Conservation (phyloP, 78 protist genomes). For the Isochrysis galbana region DNA sequence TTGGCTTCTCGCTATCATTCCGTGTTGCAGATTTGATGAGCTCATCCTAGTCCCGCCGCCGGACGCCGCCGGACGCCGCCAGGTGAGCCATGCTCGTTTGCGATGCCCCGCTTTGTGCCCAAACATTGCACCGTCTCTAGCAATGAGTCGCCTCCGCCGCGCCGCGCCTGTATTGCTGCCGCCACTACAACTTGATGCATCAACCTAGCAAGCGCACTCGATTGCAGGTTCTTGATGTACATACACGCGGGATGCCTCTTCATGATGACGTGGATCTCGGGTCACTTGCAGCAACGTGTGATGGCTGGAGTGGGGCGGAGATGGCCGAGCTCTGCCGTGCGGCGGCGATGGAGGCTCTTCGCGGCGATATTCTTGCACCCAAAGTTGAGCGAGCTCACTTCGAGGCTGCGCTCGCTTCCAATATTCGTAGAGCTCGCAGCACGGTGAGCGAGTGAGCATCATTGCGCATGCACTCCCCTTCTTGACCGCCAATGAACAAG, state of each 20-base stretch:
- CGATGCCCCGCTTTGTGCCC: too few species aligned
- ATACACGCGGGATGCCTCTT: slow-evolving; percentile 59
- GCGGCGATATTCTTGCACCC: too few species aligned
- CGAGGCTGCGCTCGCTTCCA: too few species aligned
- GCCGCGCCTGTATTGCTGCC: not conserved
- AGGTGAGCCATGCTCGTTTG: too few species aligned
- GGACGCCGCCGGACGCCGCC: slow-evolving; percentile 3
- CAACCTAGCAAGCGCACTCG: not conserved
- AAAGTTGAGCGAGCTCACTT: too few species aligned
- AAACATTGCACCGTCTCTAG: too few species aligned
- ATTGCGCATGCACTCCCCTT: too few species aligned
- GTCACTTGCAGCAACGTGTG: slow-evolving; percentile 16
- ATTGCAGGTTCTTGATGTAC: slow-evolving; percentile 59
- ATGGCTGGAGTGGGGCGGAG: slow-evolving; percentile 93
- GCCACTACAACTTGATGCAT: not conserved
- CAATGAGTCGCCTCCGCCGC: too few species aligned
- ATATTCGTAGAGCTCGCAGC: too few species aligned
- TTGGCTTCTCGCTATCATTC: not conserved
- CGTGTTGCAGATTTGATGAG: too few species aligned
- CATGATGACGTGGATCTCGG: slow-evolving; percentile 49
- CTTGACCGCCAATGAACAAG: too few species aligned
- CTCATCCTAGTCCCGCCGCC: slow-evolving; percentile 35
- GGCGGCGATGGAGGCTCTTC: slow-evolving; percentile 82
- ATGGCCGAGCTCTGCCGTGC: slow-evolving; percentile 87
- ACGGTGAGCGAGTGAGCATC: too few species aligned